Conservation (phyloP, 108 stramenopile species). For the Schizochytrium sp. region DNA sequence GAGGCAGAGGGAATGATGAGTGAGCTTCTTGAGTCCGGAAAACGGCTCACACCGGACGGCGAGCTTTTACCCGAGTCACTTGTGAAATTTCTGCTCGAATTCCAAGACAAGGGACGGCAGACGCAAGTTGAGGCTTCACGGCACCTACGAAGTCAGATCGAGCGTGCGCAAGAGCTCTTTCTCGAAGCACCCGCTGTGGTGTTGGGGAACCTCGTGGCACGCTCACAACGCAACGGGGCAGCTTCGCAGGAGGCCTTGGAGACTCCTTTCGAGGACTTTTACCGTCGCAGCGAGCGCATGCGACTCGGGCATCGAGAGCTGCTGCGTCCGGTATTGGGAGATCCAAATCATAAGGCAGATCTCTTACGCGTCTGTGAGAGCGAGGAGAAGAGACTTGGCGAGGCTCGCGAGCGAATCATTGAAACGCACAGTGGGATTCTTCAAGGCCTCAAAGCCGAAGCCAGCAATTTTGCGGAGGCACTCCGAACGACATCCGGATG, state of each 20-base stretch:
- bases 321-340: not conserved
- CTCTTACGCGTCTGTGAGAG: not conserved
- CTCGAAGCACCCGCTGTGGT: not conserved
- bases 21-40: slow-evolving; percentile 33
- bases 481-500: not conserved
- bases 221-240: not conserved
- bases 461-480: not conserved
- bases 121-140: not conserved
- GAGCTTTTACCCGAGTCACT: not conserved
- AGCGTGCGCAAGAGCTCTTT: not conserved
- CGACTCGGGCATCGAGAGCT: not conserved
- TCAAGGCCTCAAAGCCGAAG: not conserved
- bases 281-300: not conserved
- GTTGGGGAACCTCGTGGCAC: not conserved
- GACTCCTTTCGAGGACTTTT: not conserved
- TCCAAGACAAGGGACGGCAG: not conserved
- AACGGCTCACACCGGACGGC: not conserved
- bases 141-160: not conserved
- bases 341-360: not conserved
- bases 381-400: not conserved
- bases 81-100: not conserved
- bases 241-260: not conserved
- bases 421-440: not conserved
- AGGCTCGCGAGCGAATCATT: not conserved
- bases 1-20: slow-evolving; percentile 37